These are phyloP conservation scores for Porogramme epimiltina DNA, from an alignment of 1,284 basidiomycete species.

Conservation along the genomic window DNA sequence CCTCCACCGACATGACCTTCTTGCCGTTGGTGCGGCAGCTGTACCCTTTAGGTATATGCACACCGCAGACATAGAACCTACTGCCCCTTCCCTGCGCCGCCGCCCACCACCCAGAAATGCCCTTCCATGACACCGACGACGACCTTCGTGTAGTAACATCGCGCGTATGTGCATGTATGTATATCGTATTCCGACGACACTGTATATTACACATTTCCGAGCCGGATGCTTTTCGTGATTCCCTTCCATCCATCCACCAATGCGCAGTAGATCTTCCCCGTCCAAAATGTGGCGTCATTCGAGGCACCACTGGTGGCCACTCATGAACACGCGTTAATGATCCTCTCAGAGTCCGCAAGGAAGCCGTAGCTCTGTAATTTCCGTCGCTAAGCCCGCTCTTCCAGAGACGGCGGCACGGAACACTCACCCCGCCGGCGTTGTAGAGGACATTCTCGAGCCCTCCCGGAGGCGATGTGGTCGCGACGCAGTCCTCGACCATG, in stretches of 20 bases:
- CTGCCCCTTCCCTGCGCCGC: no score
- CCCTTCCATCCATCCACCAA: no score
- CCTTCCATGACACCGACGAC: constrained; percentile 1
- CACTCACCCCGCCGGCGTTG: constrained; percentile 55
- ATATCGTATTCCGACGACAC: constrained; percentile 9
- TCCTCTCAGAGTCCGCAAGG: constrained; percentile 47
- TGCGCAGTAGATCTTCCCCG: no score
- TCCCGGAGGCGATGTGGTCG: constrained; percentile 63
- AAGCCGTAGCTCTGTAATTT: constrained; percentile 56
- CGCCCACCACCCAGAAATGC: background rate
- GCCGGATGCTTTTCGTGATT: background rate
- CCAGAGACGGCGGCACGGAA: background rate
- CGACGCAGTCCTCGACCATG: constrained; percentile 56
- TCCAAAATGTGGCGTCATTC: no score
- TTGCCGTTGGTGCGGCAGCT: no score
- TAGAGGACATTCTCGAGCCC: constrained; percentile 60
- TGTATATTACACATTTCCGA: constrained; percentile 17
- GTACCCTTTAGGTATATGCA: no score
- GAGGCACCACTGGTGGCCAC: background rate
- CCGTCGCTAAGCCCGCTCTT: background rate
- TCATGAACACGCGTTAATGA: constrained; percentile 15
- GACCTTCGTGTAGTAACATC: background rate
- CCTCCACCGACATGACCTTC: no score
- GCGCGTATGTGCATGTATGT: background rate
- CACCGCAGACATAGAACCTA: no score